Conservation (phyloP, 2,329 filamentous ascomycete species). For the Ophiostoma perfectum region DNA sequence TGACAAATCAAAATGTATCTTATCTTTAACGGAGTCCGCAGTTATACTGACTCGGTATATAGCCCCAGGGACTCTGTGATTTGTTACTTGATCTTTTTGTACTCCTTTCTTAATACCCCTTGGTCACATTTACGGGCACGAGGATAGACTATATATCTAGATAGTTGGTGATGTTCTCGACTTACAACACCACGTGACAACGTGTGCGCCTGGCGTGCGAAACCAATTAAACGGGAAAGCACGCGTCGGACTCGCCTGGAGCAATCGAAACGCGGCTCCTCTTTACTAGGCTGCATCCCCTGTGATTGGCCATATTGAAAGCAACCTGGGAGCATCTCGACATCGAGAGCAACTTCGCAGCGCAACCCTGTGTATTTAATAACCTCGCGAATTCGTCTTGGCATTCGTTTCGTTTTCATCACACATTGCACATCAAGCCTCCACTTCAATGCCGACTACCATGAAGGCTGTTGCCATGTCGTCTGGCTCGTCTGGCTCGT, state of each 20-base stretch:
- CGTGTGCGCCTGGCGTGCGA: conserved; percentile 9
- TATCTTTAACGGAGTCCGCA: too few relatives aligned
- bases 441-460: conserved; percentile 9
- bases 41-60: too few relatives aligned
- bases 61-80: too few relatives aligned
- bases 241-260: not conserved
- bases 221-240: not conserved
- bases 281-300: not conserved
- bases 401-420: not conserved
- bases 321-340: conserved; percentile 7
- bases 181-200: conserved; percentile 14
- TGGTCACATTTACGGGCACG: too few relatives aligned
- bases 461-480: not conserved
- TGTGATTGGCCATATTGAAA: conserved; percentile 19
- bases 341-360: not conserved
- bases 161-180: not conserved
- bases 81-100: too few relatives aligned
- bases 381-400: too few relatives aligned
- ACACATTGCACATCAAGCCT: not conserved
- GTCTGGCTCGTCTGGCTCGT: not conserved
- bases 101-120: too few relatives aligned
- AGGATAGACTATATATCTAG: too few relatives aligned
- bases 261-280: not conserved
- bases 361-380: too few relatives aligned
- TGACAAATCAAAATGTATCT: too few relatives aligned